Base-by-base conservation (phyloP, 2,329 filamentous ascomycete genomes). In the Monosporascus sp. region DNA sequence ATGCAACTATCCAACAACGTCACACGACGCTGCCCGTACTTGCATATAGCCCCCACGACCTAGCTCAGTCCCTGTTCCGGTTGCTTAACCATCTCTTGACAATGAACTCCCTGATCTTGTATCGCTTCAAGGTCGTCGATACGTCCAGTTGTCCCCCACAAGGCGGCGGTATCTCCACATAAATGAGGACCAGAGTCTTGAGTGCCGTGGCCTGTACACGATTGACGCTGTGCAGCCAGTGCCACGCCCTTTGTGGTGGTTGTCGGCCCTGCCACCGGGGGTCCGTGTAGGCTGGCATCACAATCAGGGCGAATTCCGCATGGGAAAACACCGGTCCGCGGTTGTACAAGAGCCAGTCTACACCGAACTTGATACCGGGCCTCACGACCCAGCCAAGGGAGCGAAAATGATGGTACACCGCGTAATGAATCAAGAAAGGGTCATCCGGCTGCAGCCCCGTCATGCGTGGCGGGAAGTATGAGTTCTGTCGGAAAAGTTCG, bases 361-460 rank as follows among this genome's bases (percentile, higher is more conserved):
- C 89, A 22, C 89, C 90, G 63, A 99, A 99, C 67, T 99, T 99
- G 68, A 96, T 86, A 37, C 94, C 95, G 5, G 89, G 85, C 16
- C 95, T 87, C 0, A 95, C 88, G 1, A 97, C 90, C 93, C 94
- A 99, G 24, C 94, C 94, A 0, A 97, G 78, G 0, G 91, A 96
- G 38, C 94, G 87, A 73, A 96, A 99, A 68, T 99, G 93, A 67
- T 99, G 94, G 69, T 96, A 99, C 19, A 90, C 90, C 14, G 85
- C 85, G 65, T 97, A 99, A 54, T 90, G 86, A 1, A 96, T 70
- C 20, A 97, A 74, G 70, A 99, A 99, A 0, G 84, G 80, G 63
- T 96, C 89, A 68, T 96, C 91, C 0, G 91, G 84, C 17, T 80
- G 76, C 3, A 91, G 76, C 11, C 71, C 61, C 0, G 69, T 62